Base-by-base conservation (phyloP, 371 early-diverging fungal species). In the Batkoa obscura region DNA sequence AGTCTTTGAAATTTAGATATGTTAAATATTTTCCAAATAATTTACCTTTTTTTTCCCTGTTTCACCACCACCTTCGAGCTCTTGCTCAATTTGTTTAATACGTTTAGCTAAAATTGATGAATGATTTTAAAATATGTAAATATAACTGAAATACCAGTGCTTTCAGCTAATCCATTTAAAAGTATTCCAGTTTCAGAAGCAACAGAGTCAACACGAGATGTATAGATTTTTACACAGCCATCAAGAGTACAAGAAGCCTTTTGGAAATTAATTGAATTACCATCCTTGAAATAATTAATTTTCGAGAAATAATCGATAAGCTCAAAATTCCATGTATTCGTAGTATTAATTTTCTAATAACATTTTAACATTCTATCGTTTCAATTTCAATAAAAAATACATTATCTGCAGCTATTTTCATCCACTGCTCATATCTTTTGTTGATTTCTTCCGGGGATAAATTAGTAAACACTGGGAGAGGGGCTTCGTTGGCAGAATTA, bases 181-280 rank as follows among this genome's bases (percentile, higher is more conserved):
- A 99, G 79, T 65, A 86, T 87, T 31, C 85, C 88, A 3, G 99
- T 90, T 64, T 97, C 98, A 8, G 87, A 76, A 8, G 93, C 92
- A 2, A 97, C 96, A 6, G 96, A 94, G 69, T 99, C 99, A 2
- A 99, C 98, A 43, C 99, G 81, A 5, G 94, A 91, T 1, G 97
- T 86, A 70, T 97, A 99, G 58, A 99, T 89, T 74, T 97, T 98
- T 60, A 98, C 88, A 67, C 98, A 99, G 9, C 98, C 99, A 64
- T 99, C 99, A 45, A 99, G 68, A 1, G 98, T 94, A 68, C 89
- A 91, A 36, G 97, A 95, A n/a, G 99, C 99, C 62, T 90, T 95
- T 67, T 96, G 94, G 66, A 99, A 99, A 71, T 99, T 99, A 68
- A 98, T 96, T 3, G 86, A 81, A 68, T 90, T 90, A 3, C 93